These are phyloP conservation scores for Evernia prunastri DNA, from an alignment of 495 filamentous ascomycete genomes.

Conservation along the genomic window DNA sequence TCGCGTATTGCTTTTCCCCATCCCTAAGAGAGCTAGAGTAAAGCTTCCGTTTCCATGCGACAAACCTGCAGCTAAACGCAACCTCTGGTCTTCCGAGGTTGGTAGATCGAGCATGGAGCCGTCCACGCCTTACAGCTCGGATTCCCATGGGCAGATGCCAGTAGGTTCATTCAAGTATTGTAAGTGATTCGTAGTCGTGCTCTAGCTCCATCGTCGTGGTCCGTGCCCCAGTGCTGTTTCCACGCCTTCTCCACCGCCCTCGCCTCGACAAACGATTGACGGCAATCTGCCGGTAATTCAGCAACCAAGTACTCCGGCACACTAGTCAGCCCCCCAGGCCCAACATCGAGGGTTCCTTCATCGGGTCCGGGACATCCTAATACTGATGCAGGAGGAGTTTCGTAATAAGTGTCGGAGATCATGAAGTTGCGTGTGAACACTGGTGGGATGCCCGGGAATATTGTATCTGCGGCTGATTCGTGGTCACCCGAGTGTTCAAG, in stretches of 20 bases:
- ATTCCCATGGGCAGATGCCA: background rate
- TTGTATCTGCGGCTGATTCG: constrained; percentile 24
- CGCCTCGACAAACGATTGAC: constrained; percentile 59
- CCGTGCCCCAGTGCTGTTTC: constrained; percentile 65
- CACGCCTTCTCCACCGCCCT: constrained; percentile 56
- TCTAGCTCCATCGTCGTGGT: constrained; percentile 46
- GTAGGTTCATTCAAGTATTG: constrained; percentile 14
- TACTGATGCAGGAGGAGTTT: constrained; percentile 51
- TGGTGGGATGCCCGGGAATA: constrained; percentile 59
- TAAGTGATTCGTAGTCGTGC: constrained; percentile 47
- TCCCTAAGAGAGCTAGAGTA: constrained; percentile 1
- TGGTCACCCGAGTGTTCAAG: constrained; percentile 13
- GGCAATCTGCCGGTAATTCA: constrained; percentile 65
- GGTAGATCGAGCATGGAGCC: background rate
- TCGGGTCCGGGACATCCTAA: constrained; percentile 61
- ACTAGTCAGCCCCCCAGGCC: constrained; percentile 59
- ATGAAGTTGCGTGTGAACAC: constrained; percentile 67
- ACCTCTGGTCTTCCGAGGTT: background rate
- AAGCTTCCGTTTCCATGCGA: constrained; percentile 8
- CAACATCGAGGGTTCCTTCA: constrained; percentile 50
- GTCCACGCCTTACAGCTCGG: too few relatives aligned
- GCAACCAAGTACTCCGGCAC: constrained; percentile 56
- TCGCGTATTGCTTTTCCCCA: constrained; percentile 6
- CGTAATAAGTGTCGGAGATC: constrained; percentile 63
- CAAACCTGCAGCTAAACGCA: background rate